Evolutionary conservation across 306 rosid species (phyloP), one percentile per base, ranked within the genome.

Genomic region (Alnus rubra): DNA sequence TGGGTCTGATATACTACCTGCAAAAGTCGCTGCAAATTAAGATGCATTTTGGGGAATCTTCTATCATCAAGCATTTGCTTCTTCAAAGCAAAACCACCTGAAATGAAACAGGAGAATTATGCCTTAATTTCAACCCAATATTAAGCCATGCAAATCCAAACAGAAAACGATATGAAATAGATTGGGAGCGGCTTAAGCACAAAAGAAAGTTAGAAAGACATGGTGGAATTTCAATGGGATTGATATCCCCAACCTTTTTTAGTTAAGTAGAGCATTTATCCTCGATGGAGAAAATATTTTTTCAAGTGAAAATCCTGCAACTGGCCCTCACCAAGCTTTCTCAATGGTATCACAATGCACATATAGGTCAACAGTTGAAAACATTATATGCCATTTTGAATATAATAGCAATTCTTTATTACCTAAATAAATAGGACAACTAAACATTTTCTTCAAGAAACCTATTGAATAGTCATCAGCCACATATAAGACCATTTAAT

Each of bases 21-120:
- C 77, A 95, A 82, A 73, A 95, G 96, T 42, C 99, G 94, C 92
- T 93, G 98, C 88, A 95, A 86, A 80, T 95, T 81, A 81, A 93
- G 89, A 87, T 95, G 95, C 86, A 95, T 87, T 81, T 95, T 95
- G 64, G 99, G 97, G 80, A 95, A 95, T 93, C 94, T 89, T 89
- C 99, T 88, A 60, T 95, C 99, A 84, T 95, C 99, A 47, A 95
- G 87, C 99, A 95, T 93, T 90, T 93, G 92, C 84, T 95, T 95
- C 89, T 93, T 93, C 87, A 91, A 82, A 74, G 88, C 87, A 83
- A 88, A 87, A 78, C 97, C 97, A 80, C 98, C 98, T 93, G 79
- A 73, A 83, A 79, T 52, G 19, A 68, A 67, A 59, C 74, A 79
- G 67, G 86, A 80, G 58, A 72, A 10, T 63, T 52, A 42, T 55